Conservation (phyloP, 257 asterid genomes). For the Echium plantagineum region DNA sequence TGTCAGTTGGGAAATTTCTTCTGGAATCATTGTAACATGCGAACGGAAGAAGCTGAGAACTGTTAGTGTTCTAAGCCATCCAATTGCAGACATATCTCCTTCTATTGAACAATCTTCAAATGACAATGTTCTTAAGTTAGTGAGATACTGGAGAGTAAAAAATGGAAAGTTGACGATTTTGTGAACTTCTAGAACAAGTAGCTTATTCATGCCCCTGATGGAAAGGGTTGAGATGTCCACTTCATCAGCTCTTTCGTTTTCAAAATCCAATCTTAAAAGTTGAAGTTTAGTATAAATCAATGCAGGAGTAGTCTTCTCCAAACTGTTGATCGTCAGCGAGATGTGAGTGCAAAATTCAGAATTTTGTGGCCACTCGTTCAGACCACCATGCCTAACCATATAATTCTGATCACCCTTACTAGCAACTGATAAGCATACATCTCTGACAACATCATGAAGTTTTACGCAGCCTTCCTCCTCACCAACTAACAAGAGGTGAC, state of each 20-base stretch:
- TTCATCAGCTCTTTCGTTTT: too few relatives aligned
- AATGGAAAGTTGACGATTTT: neutral
- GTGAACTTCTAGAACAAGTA: neutral
- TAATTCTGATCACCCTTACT: too few relatives aligned
- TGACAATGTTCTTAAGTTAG: neutral
- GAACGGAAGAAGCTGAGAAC: neutral
- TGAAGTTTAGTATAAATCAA: neutral
- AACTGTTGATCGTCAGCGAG: too few relatives aligned
- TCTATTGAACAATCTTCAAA: neutral
- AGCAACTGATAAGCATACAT: too few relatives aligned
- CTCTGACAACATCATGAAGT: too few relatives aligned
- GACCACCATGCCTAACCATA: too few relatives aligned
- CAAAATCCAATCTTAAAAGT: neutral
- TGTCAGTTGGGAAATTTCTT: neutral
- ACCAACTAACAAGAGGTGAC: neutral
- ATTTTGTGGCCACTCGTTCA: too few relatives aligned
- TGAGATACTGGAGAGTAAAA: neutral
- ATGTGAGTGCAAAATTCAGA: too few relatives aligned
- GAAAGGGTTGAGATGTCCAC: neutral
- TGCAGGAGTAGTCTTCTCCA: neutral
- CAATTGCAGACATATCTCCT: neutral
- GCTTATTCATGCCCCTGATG: neutral
- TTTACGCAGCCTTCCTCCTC: too few relatives aligned
- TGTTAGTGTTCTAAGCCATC: neutral
- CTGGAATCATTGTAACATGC: neutral